Evolutionary conservation across 306 rosid species (phyloP), one percentile per base, ranked within the genome.

Genomic region (Cucurbita ficifolia): DNA sequence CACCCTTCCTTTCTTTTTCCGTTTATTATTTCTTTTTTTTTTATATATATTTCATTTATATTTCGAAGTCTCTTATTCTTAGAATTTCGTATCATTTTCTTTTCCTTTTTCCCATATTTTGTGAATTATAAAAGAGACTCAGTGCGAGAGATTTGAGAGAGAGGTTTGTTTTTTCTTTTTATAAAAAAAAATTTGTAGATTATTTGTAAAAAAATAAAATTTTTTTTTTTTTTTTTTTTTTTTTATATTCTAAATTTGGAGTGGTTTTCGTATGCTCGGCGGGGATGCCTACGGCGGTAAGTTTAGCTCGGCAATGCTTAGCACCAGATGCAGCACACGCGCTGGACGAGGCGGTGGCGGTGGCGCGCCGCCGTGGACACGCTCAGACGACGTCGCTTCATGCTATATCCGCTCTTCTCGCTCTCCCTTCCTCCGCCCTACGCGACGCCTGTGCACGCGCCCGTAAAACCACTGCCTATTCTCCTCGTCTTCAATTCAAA

Each of bases 301-400:
- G 78, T 79, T 63, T 79, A n/a, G 99, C 97, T 49, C 83, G 96
- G 84, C 96, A 91, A 86, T 94, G 99, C 85, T 78, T 94, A 18
- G 92, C 96, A 0, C 18, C 89, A 5, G 99, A 95, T 21, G 96
- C 99, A 0, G 91, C 86, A 0, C 84, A 83, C 50, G 92, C 92
- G 46, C 91, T 95, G 3, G 96, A 95, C 85, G 96, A 95, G 82
- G 96, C 99, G 0, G 97, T 95, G 3, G 61, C 87, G 0, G 99
- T 95, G 7, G 99, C 99, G 2, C 89, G 95, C 39, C 89, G 97
- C 2, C 90, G 99, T 0, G 90, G 96, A 0, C 99, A 95, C 46
- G 92, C 88, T 1, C 99, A 91, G 19, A 95, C 97, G 42, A 91
- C 97, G 29, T 95, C 99, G 1, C 96, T 95, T 33, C 99, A 95